phyloP scores from a whole-genome alignment of 1,284 basidiomycete species.

The Puccinia horiana region DNA sequence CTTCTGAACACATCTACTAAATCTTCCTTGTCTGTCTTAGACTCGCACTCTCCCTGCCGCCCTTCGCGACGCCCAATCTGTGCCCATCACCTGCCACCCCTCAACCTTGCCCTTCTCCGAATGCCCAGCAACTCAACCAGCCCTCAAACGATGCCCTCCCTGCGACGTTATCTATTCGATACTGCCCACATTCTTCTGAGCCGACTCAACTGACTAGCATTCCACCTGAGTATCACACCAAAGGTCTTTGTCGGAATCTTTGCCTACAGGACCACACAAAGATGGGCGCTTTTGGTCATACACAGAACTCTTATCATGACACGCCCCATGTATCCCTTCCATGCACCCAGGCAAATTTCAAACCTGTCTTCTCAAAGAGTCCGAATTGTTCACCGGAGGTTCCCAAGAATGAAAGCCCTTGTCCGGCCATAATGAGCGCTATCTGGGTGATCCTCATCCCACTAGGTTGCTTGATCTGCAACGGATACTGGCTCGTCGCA shows the following conservation, averaged over 20 bases:
- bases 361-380: not conserved
- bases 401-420: not conserved
- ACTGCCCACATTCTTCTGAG: not conserved
- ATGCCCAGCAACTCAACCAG: not conserved
- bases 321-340: not conserved
- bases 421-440: not conserved
- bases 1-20: not conserved
- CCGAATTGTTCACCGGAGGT: not conserved
- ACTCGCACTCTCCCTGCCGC: not conserved
- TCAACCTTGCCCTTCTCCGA: not conserved
- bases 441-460: constrained; percentile 17
- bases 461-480: constrained; percentile 1
- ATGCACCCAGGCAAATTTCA: not conserved
- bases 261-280: not conserved
- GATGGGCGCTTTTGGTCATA: not conserved
- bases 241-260: not conserved
- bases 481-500: constrained; percentile 19
- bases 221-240: not conserved
- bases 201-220: not conserved
- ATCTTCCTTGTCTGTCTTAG: not conserved
- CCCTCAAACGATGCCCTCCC: not conserved
- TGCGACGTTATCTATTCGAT: not conserved
- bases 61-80: not conserved
- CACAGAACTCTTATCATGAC: not conserved
- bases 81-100: not conserved